Evolutionary conservation across 2,329 filamentous ascomycete genomes (phyloP), one percentile per base, ranked within the genome.

Genomic region (Fusarium pseudonygamai): DNA sequence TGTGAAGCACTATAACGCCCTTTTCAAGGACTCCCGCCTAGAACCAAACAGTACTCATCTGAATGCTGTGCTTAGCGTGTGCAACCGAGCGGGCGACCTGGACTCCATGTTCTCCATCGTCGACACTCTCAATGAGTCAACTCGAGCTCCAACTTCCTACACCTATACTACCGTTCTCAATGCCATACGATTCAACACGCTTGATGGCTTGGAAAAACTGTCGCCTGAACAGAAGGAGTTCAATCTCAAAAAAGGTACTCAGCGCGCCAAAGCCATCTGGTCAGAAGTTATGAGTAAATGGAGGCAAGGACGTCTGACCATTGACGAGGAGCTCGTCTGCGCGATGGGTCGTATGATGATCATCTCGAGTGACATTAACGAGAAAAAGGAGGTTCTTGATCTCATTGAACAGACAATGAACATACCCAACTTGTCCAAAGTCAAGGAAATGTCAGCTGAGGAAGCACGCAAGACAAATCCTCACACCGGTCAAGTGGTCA

Each of bases 91-190:
- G 8, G 81, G 86, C 18, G 92, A 98, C 79, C 87, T 97, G 81
- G 94, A 97, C 74, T 89, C 91, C 22, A 84, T 98, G 75, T 97
- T 96, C 86, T 88, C 88, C 61, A 87, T 98, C 72, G 89, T 92
- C 47, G 87, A 90, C n/a, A 90, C 91, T 37, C 87, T 96, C 64
- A 92, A 95, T 22, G 87, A 91, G 20, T 83, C 90, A 1, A 79
- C 87, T 0, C 88, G 89, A 37, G 84, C 91, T 24, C 91, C 95
- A 7, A 97, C 82, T 82, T 85, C 73, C 77, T 88, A 61, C 53
- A 98, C 96, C 0, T 99, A 94, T 79, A 93, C 93, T 2, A 95
- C 90, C 50, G 93, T 99, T 69, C 80, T 99, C 58, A 93, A 95
- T 77, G 93, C 92, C 7, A 87, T 98, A 56, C 88, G 90, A 53